phyloP scores from a whole-genome alignment of 352 stramenopile genomes.

The Pythium brassicae region DNA sequence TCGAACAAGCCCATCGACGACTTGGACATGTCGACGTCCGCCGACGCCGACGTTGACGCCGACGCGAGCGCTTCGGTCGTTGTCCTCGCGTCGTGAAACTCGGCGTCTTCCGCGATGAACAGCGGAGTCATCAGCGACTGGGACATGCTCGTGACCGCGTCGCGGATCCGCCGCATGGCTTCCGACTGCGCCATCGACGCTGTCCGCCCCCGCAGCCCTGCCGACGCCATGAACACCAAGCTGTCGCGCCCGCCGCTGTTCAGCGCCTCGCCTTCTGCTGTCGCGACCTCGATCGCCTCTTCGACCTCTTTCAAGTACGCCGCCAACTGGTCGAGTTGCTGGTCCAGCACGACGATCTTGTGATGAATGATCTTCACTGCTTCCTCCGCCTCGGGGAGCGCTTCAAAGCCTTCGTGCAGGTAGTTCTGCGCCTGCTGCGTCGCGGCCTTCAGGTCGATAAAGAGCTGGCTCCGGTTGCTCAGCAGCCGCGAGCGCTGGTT shows the following conservation, averaged over 20 bases:
- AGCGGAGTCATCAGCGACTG: slow-evolving; percentile 71
- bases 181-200: slow-evolving; percentile 18
- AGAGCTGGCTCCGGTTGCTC: slow-evolving; percentile 77
- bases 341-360: slow-evolving; percentile 75
- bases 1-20: slow-evolving; percentile 68
- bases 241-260: slow-evolving; percentile 45
- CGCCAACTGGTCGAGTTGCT: slow-evolving; percentile 63
- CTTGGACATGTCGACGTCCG: slow-evolving; percentile 49
- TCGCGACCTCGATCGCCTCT: slow-evolving; percentile 60
- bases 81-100: slow-evolving; percentile 78
- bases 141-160: slow-evolving; percentile 66
- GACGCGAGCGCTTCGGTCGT: slow-evolving; percentile 27
- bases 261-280: slow-evolving; percentile 48
- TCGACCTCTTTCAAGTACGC: slow-evolving; percentile 72
- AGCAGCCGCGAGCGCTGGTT: slow-evolving; percentile 80
- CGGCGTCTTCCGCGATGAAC: slow-evolving; percentile 76
- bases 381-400: slow-evolving; percentile 68
- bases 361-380: slow-evolving; percentile 78
- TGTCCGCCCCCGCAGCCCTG: slow-evolving; percentile 14
- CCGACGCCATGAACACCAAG: slow-evolving; percentile 44
- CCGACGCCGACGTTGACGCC: slow-evolving; percentile 8
- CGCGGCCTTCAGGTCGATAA: slow-evolving; percentile 76
- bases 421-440: slow-evolving; percentile 83
- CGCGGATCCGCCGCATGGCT: slow-evolving; percentile 55
- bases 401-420: slow-evolving; percentile 77